These are phyloP conservation scores for Amanita pallidorosea DNA, from an alignment of 768 basidiomycete genomes.

Conservation along the genomic window DNA sequence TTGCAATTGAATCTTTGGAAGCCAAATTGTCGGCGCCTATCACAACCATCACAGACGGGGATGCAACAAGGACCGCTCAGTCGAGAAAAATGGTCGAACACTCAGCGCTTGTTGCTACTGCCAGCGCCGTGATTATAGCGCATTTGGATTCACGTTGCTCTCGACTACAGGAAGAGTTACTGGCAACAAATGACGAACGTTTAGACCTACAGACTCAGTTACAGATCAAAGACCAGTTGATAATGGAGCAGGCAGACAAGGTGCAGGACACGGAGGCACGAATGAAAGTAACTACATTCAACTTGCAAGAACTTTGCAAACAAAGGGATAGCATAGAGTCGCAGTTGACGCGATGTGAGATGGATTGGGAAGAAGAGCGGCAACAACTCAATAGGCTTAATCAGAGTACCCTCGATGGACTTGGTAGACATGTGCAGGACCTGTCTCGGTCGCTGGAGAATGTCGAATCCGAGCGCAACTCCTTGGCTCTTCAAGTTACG, in stretches of 20 bases:
- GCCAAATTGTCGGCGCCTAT: slow-evolving; percentile 27
- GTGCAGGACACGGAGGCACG: slow-evolving; percentile 14
- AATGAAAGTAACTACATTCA: slow-evolving; percentile 20
- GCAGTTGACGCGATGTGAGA: slow-evolving; percentile 21
- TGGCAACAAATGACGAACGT: not conserved
- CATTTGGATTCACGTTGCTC: slow-evolving; percentile 22
- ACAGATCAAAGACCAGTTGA: slow-evolving; percentile 6
- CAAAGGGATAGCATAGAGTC: slow-evolving; percentile 26
- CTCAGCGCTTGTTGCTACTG: slow-evolving; percentile 21
- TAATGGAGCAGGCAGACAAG: not conserved
- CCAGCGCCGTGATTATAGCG: slow-evolving; percentile 29
- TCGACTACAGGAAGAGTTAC: slow-evolving; percentile 1
- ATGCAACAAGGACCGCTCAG: slow-evolving; percentile 8
- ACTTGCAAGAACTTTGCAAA: slow-evolving; percentile 25
- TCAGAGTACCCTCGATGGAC: slow-evolving; percentile 28
- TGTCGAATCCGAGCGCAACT: slow-evolving; percentile 55
- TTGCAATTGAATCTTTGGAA: slow-evolving; percentile 50
- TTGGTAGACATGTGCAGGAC: slow-evolving; percentile 33
- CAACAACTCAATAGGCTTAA: slow-evolving; percentile 21
- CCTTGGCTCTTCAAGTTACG: slow-evolving; percentile 50
- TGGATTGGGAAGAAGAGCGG: slow-evolving; percentile 20
- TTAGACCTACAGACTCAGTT: not conserved
- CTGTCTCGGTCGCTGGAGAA: slow-evolving; percentile 38
- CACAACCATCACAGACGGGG: slow-evolving; percentile 10
- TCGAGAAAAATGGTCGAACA: slow-evolving; percentile 18